phyloP scores from a whole-genome alignment of 2,329 filamentous ascomycete species.

The Cryphonectria parasitica region DNA sequence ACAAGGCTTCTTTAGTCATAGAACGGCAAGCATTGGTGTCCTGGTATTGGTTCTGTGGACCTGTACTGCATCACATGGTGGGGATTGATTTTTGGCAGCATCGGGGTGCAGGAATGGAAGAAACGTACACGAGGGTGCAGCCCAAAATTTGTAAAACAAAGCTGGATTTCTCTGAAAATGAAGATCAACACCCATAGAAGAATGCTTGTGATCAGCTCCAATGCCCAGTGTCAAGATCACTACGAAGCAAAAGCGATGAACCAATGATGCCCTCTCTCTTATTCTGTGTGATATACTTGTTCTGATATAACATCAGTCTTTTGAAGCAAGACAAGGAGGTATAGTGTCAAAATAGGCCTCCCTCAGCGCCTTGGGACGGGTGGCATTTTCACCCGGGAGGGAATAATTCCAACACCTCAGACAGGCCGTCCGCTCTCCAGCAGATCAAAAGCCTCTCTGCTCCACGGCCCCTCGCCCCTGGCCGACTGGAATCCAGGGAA shows the following conservation, averaged over 20 bases:
- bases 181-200: neutral
- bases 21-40: neutral
- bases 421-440: constrained; percentile 63
- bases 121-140: neutral
- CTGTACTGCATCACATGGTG: neutral
- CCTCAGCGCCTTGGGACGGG: too few relatives aligned
- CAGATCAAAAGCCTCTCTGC: constrained; percentile 68
- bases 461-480: constrained; percentile 66
- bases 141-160: neutral
- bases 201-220: neutral
- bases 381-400: neutral
- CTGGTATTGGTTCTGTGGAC: neutral
- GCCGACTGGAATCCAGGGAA: constrained; percentile 52
- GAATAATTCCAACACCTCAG: constrained; percentile 3
- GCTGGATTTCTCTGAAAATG: neutral
- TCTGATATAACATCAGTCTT: neutral
- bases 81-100: neutral
- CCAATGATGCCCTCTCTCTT: neutral
- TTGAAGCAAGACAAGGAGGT: neutral
- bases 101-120: neutral
- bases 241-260: neutral
- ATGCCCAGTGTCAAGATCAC: neutral
- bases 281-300: neutral
- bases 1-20: neutral
- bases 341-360: neutral